Conservation (phyloP, 257 asterid genomes). For the Solanum chmielewskii region DNA sequence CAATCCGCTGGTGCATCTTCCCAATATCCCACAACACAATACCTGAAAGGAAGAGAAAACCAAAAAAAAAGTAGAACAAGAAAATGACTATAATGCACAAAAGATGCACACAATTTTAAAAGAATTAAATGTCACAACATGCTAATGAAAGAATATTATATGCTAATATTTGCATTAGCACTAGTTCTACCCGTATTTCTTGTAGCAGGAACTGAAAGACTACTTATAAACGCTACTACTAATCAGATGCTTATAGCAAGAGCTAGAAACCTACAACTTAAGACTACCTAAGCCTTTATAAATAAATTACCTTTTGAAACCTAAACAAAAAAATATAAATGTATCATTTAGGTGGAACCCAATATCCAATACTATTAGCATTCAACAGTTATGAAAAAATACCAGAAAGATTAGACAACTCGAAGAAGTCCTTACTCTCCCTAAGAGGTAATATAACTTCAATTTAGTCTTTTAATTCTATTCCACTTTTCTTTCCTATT, state of each 20-base stretch:
- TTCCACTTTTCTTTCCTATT: no score
- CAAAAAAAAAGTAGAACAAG: no score
- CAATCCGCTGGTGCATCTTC: slow-evolving; percentile 14
- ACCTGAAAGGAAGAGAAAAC: slow-evolving; percentile 20
- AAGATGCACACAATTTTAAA: no score
- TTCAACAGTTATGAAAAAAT: no score
- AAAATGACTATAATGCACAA: not conserved
- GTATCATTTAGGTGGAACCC: no score
- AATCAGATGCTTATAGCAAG: not conserved
- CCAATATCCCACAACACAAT: slow-evolving; percentile 27
- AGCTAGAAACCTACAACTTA: not conserved
- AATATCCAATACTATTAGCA: no score
- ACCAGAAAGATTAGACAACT: not conserved
- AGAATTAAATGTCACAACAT: not conserved
- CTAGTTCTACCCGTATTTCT: no score
- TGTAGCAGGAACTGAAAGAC: no score
- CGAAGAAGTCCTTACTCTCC: not conserved
- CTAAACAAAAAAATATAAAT: no score
- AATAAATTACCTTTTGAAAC: no score
- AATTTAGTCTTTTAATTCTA: no score
- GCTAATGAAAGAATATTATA: not conserved
- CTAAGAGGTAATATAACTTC: no score
- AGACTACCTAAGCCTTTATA: not conserved
- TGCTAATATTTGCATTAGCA: not conserved
- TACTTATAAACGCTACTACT: not conserved